Conservation (phyloP, 2,329 filamentous ascomycete species). For the Pseudonectria buxi region DNA sequence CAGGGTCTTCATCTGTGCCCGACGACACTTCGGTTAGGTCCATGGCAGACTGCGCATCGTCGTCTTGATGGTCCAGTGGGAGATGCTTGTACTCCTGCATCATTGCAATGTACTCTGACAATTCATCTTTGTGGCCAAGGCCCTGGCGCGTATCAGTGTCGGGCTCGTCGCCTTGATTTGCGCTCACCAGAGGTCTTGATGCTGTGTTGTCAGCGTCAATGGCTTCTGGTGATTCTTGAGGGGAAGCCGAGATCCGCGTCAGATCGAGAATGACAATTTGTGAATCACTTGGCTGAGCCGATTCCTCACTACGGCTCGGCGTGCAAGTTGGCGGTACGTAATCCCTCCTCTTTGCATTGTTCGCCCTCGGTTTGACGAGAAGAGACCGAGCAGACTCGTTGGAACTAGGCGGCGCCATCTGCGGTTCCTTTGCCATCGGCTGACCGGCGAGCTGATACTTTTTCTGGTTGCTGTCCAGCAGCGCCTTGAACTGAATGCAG, state of each 20-base stretch:
- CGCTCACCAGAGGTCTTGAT: too few species aligned
- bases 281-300: slow-evolving; percentile 17
- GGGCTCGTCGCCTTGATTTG: background rate
- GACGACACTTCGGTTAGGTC: slow-evolving; percentile 9
- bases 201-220: background rate
- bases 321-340: slow-evolving; percentile 33
- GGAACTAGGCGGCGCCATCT: slow-evolving; percentile 5
- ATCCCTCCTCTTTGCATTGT: slow-evolving; percentile 31
- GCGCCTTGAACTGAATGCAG: slow-evolving; percentile 51
- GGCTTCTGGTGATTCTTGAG: background rate
- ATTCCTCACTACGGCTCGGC: slow-evolving; percentile 29
- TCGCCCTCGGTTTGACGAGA: slow-evolving; percentile 41
- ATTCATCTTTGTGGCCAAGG: slow-evolving; percentile 38
- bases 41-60: slow-evolving; percentile 29
- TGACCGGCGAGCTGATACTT: slow-evolving; percentile 54
- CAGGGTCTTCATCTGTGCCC: slow-evolving; percentile 9
- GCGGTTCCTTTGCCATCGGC: slow-evolving; percentile 17
- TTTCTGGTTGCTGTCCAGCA: slow-evolving; percentile 52
- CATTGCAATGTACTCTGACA: slow-evolving; percentile 59
- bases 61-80: slow-evolving; percentile 45
- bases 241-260: slow-evolving; percentile 4
- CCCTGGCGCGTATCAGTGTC: background rate
- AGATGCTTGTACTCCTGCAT: slow-evolving; percentile 54
- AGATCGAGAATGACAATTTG: slow-evolving; percentile 21
- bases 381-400: slow-evolving; percentile 32